Conservation (phyloP, 805 yeast genomes). For the Cyberlindnera misumaiensis region DNA sequence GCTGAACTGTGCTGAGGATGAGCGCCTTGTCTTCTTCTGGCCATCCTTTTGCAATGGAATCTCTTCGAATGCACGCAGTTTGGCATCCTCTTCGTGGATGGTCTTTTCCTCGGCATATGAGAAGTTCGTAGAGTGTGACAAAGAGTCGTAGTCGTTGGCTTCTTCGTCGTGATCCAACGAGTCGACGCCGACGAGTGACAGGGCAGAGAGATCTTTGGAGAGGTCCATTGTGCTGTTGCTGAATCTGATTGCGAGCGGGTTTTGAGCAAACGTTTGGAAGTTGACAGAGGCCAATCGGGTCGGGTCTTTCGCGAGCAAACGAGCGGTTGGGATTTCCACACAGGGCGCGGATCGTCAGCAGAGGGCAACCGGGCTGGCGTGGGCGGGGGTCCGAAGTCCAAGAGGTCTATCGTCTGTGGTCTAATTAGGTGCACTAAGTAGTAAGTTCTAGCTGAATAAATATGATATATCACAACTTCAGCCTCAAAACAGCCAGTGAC, state of each 20-base stretch:
- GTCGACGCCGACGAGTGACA: neutral
- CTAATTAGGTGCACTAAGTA: too few species aligned
- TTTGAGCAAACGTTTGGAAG: too few species aligned
- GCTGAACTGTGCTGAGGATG: slow-evolving; percentile 29
- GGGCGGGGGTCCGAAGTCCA: too few species aligned
- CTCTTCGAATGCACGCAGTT: slow-evolving; percentile 48
- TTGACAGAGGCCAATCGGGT: too few species aligned
- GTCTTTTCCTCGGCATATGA: slow-evolving; percentile 59
- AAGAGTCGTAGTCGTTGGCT: neutral
- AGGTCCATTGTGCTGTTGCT: slow-evolving; percentile 1
- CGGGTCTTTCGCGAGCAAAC: too few species aligned
- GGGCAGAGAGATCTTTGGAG: slow-evolving; percentile 1
- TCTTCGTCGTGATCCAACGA: neutral
- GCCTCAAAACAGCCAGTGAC: slow-evolving; percentile 61
- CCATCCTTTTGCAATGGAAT: slow-evolving; percentile 4
- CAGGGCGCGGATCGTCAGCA: too few species aligned
- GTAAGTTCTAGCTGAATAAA: too few species aligned
- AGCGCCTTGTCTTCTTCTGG: slow-evolving; percentile 28
- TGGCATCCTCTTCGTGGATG: slow-evolving; percentile 62
- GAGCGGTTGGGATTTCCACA: too few species aligned
- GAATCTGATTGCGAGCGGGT: too few species aligned
- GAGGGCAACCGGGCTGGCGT: too few species aligned
- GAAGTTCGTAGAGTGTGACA: slow-evolving; percentile 42
- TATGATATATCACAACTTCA: neutral
- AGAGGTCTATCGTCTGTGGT: too few species aligned